Evolutionary conservation across 2,329 filamentous ascomycete species (phyloP).

Genomic region (Xylaria multiplex): DNA sequence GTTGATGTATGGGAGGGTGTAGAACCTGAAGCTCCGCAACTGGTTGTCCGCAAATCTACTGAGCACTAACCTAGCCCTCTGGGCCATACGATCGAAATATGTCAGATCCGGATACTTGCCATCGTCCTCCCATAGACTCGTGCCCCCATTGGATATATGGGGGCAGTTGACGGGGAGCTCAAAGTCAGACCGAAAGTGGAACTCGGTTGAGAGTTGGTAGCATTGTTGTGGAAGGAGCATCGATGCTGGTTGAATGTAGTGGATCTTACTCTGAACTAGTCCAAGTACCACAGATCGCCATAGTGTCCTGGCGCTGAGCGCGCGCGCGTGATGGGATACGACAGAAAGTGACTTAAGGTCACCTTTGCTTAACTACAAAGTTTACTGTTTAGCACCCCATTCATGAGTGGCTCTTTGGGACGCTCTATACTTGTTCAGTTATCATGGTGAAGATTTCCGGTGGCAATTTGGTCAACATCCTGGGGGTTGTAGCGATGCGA

Average conservation of each 20-base stretch:
- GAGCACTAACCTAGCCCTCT: not conserved
- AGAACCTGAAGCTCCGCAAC: slow-evolving; percentile 2
- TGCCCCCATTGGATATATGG: not conserved
- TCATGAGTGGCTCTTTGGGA: not conserved
- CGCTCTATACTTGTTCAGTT: not conserved
- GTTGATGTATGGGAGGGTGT: not conserved
- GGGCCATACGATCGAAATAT: not conserved
- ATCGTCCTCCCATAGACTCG: not conserved
- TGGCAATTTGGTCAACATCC: slow-evolving; percentile 5
- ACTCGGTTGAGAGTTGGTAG: not conserved
- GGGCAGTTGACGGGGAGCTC: not conserved
- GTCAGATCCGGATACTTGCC: not conserved
- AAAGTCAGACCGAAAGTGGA: not conserved
- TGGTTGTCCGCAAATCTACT: not conserved
- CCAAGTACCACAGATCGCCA: not conserved
- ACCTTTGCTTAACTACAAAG: not conserved
- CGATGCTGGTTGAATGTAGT: not conserved
- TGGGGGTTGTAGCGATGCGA: too few species aligned
- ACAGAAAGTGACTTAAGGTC: not conserved
- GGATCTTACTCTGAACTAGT: not conserved
- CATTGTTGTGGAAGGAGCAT: not conserved
- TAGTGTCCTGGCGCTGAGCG: not conserved
- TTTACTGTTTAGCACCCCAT: not conserved
- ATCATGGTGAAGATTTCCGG: slow-evolving; percentile 2
- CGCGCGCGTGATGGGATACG: not conserved